These are phyloP conservation scores for Jaapia argillacea DNA, from an alignment of 768 basidiomycete species.

Conservation along the genomic window DNA sequence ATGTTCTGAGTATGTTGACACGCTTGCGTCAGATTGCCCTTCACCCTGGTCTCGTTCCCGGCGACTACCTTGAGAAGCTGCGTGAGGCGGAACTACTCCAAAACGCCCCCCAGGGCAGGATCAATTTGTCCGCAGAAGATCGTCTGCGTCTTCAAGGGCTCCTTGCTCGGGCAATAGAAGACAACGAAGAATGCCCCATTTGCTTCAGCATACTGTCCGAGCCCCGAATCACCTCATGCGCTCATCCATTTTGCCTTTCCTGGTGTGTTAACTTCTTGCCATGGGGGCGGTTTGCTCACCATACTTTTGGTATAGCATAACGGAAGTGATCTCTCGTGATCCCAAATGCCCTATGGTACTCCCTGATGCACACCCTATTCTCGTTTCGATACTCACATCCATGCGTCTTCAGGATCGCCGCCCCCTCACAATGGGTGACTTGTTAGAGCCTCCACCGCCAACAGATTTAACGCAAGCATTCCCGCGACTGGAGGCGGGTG, in stretches of 20 bases:
- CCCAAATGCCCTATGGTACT: conserved; percentile 76
- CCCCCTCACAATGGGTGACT: conserved; percentile 36
- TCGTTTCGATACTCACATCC: too few species aligned
- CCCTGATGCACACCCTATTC: too few species aligned
- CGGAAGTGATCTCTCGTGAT: conserved; percentile 58
- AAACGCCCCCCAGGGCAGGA: conserved; percentile 12
- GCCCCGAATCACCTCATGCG: conserved; percentile 64
- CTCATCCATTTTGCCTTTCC: conserved; percentile 60
- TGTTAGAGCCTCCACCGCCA: conserved; percentile 55
- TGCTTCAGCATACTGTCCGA: conserved; percentile 54
- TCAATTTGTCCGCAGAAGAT: conserved; percentile 41
- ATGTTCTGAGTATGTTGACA: conserved; percentile 75
- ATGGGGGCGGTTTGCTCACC: not conserved
- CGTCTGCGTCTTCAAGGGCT: conserved; percentile 44
- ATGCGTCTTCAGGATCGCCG: conserved; percentile 55
- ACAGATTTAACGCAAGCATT: conserved; percentile 61
- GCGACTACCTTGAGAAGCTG: conserved; percentile 60
- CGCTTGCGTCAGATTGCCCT: conserved; percentile 76
- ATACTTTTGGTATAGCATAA: conserved; percentile 36
- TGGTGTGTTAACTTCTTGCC: conserved; percentile 35
- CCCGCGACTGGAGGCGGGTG: conserved; percentile 25
- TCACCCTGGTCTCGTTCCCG: conserved; percentile 68
- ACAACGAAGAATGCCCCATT: conserved; percentile 76
- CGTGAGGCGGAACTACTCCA: conserved; percentile 24
- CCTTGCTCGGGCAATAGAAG: conserved; percentile 62